Conservation (phyloP, 2,329 filamentous ascomycete genomes). For the Aureobasidium sp. region DNA sequence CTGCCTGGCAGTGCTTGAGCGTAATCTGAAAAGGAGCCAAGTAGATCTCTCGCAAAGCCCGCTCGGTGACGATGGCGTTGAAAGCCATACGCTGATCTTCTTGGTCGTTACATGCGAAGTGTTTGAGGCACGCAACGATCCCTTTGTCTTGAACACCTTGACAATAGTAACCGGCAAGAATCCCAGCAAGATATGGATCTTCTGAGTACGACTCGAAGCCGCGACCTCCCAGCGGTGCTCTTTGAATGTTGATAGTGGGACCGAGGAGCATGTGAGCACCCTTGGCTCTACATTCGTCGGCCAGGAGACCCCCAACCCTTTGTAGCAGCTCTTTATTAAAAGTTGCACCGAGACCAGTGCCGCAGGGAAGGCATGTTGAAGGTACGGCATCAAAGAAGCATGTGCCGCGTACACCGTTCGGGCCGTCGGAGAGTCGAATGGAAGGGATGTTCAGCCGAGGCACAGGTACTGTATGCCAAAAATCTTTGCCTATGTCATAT, state of each 20-base stretch:
- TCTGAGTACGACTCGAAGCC: constrained; percentile 92
- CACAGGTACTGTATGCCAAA: constrained; percentile 1
- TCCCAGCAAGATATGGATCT: constrained; percentile 80
- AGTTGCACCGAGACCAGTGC: constrained; percentile 79
- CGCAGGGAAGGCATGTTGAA: constrained; percentile 82
- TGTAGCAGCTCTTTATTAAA: constrained; percentile 79
- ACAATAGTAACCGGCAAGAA: constrained; percentile 69
- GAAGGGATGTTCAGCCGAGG: constrained; percentile 9
- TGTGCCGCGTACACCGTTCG: constrained; percentile 73
- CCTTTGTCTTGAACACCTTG: constrained; percentile 75
- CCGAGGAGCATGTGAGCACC: constrained; percentile 79
- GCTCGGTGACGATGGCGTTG: constrained; percentile 69
- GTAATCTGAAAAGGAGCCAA: constrained; percentile 79
- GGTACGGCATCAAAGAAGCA: constrained; percentile 70
- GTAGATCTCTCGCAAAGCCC: constrained; percentile 74
- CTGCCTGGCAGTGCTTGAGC: constrained; percentile 74
- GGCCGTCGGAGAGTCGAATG: constrained; percentile 57
- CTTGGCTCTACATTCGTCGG: constrained; percentile 75
- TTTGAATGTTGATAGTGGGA: constrained; percentile 84
- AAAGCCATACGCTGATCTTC: constrained; percentile 73
- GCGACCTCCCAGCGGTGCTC: constrained; percentile 83
- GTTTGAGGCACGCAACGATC: constrained; percentile 82
- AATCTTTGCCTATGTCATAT: neutral
- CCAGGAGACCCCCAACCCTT: constrained; percentile 75
- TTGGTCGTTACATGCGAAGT: constrained; percentile 77